Base-by-base conservation (phyloP, 345 rosid species). In the Diplotaxis tenuifolia region DNA sequence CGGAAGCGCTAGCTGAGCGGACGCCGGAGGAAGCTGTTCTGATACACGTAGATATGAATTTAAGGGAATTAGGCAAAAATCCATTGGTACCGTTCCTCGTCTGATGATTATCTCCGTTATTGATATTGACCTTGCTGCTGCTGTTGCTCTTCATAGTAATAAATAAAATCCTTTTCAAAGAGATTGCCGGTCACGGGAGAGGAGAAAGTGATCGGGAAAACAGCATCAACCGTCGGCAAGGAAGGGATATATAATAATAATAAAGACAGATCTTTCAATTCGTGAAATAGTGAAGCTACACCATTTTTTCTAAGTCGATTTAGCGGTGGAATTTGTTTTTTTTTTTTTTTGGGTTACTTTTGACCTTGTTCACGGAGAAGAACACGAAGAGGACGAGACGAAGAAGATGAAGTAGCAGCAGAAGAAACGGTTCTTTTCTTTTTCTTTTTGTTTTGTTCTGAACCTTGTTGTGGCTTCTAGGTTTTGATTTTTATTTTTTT, bases 11-110 rank as follows among this genome's bases (percentile, higher is more conserved):
- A 52, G 96, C 97, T 52, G 97, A 86, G 38, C 96, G 89, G 18
- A 94, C 98, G 54, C 98, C 96, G 32, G 96, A 88, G 45, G 98
- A 94, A 54, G 98, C 98, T 42, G 97, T 89, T 72, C 86, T 85
- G 67, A 95, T 78, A 32, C 90, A 95, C 9, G 96, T 87, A 14
- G 97, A 95, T 67, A 95, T 87, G 77, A 95, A 89, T 77, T 85
- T 95, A 67, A 92, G 69, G 9, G 97, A 92, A 83, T 75, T 84
- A 1, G 97, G 97, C 45, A 95, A 29, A 60, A 95, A 83, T 10
- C 89, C 84, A 78, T 87, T 84, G 11, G 50, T 70, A 45, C 53
- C 64, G 60, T 50, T 77, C 56, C 84, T 85, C 47, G 67, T 72
- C 45, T 72, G 72, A 68, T 63, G 73, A 64, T 64, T 72, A 70